A percentile compares a stretch with the other conserved stretches of the same genome.
Conservation (phyloP, 73 alveolate genomes). For the Uronychia binucleata region DNA sequence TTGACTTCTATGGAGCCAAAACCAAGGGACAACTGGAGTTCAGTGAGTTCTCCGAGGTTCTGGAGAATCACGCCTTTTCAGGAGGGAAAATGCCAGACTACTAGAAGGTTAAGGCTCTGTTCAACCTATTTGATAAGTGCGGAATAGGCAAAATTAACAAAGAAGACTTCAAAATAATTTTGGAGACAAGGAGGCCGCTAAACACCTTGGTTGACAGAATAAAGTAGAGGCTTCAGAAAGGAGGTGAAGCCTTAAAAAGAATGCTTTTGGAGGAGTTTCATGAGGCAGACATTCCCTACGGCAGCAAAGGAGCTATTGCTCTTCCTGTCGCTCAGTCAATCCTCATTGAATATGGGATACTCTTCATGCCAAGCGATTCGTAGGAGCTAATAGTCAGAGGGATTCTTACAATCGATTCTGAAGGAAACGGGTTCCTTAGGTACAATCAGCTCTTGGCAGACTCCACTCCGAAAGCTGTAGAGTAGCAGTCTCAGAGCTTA, state of each 20-base stretch:
- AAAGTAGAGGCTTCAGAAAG: slow-evolving; percentile 30
- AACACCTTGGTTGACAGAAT: slow-evolving; percentile 25
- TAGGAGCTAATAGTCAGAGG: slow-evolving; percentile 33
- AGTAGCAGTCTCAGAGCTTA: slow-evolving; percentile 1
- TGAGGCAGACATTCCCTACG: slow-evolving; percentile 57
- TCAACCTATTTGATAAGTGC: slow-evolving; percentile 25
- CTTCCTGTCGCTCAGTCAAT: slow-evolving; percentile 36
- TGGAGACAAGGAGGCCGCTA: slow-evolving; percentile 6
- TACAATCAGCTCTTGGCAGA: slow-evolving; percentile 25
- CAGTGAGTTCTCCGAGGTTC: slow-evolving; percentile 32
- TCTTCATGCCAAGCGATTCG: slow-evolving; percentile 26
- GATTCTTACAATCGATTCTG: not conserved
- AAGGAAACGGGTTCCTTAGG: slow-evolving; percentile 23
- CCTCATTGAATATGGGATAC: slow-evolving; percentile 50
- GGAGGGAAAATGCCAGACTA: slow-evolving; percentile 16
- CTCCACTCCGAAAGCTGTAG: slow-evolving; percentile 16
- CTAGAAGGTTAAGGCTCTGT: slow-evolving; percentile 32
- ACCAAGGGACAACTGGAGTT: slow-evolving; percentile 18
- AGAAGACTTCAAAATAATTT: slow-evolving; percentile 20
- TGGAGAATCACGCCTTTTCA: slow-evolving; percentile 23
- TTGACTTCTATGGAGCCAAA: slow-evolving; percentile 30
- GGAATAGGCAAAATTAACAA: slow-evolving; percentile 12
- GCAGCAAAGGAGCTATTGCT: slow-evolving; percentile 32
- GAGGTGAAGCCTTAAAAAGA: slow-evolving; percentile 32
- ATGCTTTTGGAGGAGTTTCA: slow-evolving; percentile 47